Base-by-base conservation (phyloP, 2,329 filamentous ascomycete genomes). In the Gyromitra esculenta region DNA sequence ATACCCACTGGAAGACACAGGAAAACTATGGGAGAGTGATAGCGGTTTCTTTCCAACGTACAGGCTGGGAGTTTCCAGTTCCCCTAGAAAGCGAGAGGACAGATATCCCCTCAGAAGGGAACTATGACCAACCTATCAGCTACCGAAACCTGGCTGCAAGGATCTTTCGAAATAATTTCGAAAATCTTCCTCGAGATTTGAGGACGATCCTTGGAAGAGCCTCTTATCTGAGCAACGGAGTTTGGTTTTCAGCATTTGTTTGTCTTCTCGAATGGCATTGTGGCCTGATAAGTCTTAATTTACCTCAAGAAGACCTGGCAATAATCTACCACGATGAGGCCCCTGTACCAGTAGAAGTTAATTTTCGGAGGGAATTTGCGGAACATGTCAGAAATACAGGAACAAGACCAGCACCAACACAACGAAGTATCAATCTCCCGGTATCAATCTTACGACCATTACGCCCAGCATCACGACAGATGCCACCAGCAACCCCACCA, bases 211-310 rank as follows among this genome's bases (percentile, higher is more conserved):
- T 62, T n/a, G 6, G 43, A 41, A 45, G 57, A n/a, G 50, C 50
- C 11, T 13, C n/a, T n/a, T 45, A 57, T 11, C 21, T 74, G 15
- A 75, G 13, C 8, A 75, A 75, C 15, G 72, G 45, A 8, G 45
- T 37, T 41, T 75, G 66, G 72, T 75, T 71, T 59, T 50, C 39
- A 35, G 60, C 43, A 15, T 71, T 75, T 25, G 9, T 8, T 31
- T 39, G 41, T 21, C 66, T 75, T 7, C 37, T 75, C 6, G 57
- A 57, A 45, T 71, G 66, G 65, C 72, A 75, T 31, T 75, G 72
- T 43, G 72, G 59, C 9, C 2, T 70, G n/a, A n/a, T 37, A 9
- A 57, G 37, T 45, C 48, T 72, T 35, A 15, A 39, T 15, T 37
- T 72, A n/a, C 69, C 69, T 7, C 48, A 35, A 15, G 69, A 45